These are phyloP conservation scores for Capniomyces stellatus DNA, from an alignment of 371 early-diverging fungal genomes.

Conservation along the genomic window DNA sequence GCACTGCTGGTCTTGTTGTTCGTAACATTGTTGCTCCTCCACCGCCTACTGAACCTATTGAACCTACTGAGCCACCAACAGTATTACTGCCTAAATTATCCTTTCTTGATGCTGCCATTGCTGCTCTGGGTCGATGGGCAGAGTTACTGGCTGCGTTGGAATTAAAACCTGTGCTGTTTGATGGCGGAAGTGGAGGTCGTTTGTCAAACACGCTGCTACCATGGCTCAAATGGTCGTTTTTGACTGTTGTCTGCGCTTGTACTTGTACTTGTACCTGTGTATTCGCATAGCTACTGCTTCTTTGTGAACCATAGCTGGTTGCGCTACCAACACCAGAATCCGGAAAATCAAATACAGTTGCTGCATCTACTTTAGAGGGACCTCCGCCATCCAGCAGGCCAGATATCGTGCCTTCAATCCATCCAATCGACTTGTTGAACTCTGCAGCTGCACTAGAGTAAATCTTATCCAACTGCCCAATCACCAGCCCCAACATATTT, in stretches of 20 bases:
- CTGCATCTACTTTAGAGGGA: conserved; percentile 11
- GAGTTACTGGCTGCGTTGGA: neutral
- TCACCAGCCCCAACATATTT: no score
- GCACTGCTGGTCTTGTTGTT: neutral
- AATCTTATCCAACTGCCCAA: conserved; percentile 20
- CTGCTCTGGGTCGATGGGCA: neutral
- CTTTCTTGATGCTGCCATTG: neutral
- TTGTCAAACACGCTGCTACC: neutral
- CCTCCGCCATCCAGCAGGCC: conserved; percentile 13
- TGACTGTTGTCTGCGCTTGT: neutral
- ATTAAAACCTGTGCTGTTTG: neutral
- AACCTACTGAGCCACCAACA: neutral
- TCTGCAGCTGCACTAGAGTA: conserved; percentile 30
- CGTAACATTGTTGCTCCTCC: neutral
- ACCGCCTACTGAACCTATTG: neutral
- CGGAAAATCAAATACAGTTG: conserved; percentile 8
- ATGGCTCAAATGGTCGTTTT: neutral
- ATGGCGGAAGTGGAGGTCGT: no score
- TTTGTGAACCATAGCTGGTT: conserved; percentile 5
- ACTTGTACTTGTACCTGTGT: neutral
- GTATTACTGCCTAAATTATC: neutral
- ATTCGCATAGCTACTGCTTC: neutral
- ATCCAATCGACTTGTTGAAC: conserved; percentile 27
- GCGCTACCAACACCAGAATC: conserved; percentile 15
- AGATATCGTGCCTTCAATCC: conserved; percentile 17